Base-by-base conservation (phyloP, 768 basidiomycete species). In the Lentinula guzmanii region DNA sequence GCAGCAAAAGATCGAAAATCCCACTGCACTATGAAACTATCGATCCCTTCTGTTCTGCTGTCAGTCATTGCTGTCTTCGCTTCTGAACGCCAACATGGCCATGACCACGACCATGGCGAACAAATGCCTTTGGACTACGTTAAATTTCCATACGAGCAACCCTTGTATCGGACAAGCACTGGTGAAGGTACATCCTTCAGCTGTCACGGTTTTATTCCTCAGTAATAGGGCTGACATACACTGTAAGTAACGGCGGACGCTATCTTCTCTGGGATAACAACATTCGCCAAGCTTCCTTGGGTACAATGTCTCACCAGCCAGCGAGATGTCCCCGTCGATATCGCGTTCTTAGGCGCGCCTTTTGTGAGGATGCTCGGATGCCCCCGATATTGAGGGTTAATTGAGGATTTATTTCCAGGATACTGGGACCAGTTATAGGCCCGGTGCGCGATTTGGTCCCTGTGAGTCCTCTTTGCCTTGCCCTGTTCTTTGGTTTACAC, bases 241-340 rank as follows among this genome's bases (percentile, higher is more conserved):
- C 13, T 21, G 13, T n/a, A 16, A 58, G 87, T 89, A 34, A 90
- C 88, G 45, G 87, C 86, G 3, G 87, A 94, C 69, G 84, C 91
- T 16, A 75, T 89, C 39, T 95, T 93, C 73, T 86, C 89, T 51
- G 93, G 93, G 8, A 87, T 93, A 37, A 84, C 86, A 1, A 91
- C 91, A 2, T 95, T 94, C 70, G 93, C 93, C 16, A 93, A 82
- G 71, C 79, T 95, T n/a, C 91, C 91, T 31, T 93, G 89, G 84
- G 80, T 86, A 1, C 83, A 86, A 65, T 94, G 93, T 70, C 82
- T 94, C 55, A 85, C 84, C 46, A 81, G 80, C 64, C 83, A 88
- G 59, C 79, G 70, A 51, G 68, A 84, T 57, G 70, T 76, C 34
- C 71, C 79, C 1, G 87, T 91, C 65, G 93, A 95, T 71, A 87